phyloP scores from a whole-genome alignment of 2,329 filamentous ascomycete species.

The Macrophomina phaseolina region DNA sequence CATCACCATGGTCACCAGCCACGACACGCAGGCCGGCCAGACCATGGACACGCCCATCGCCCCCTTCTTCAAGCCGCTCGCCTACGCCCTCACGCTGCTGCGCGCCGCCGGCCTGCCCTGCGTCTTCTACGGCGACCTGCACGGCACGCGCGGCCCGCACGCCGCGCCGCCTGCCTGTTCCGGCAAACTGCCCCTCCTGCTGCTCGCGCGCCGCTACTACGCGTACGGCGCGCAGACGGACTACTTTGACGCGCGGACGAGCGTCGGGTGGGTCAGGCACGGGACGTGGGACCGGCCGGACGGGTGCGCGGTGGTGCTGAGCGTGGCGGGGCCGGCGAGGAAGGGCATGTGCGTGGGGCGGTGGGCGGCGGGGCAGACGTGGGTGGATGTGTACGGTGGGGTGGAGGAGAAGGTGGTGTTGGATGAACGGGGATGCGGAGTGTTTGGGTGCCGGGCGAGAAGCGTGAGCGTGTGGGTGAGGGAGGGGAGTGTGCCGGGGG shows the following conservation, averaged over 20 bases:
- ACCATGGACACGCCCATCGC: conserved; percentile 67
- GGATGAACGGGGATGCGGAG: conserved; percentile 63
- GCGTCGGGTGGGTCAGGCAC: conserved; percentile 65
- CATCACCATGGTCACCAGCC: conserved; percentile 73
- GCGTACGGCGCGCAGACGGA: conserved; percentile 70
- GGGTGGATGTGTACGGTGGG: conserved; percentile 67
- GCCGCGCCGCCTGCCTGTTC: conserved; percentile 60
- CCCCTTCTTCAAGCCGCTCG: conserved; percentile 72
- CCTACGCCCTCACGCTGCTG: conserved; percentile 73
- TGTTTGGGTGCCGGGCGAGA: conserved; percentile 60
- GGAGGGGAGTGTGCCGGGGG: conserved; percentile 42
- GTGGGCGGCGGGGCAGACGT: conserved; percentile 63
- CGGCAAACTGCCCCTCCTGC: conserved; percentile 63
- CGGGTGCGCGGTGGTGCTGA: conserved; percentile 56
- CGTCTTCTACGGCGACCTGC: conserved; percentile 74
- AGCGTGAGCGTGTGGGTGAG: conserved; percentile 66
- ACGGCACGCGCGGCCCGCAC: conserved; percentile 63
- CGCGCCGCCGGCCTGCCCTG: conserved; percentile 67
- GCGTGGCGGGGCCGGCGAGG: conserved; percentile 55
- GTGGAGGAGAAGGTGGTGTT: conserved; percentile 62
- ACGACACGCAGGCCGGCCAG: conserved; percentile 72
- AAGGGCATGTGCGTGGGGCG: conserved; percentile 69
- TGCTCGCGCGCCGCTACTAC: conserved; percentile 67
- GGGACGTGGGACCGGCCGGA: conserved; percentile 50
- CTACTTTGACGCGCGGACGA: conserved; percentile 66